Evolutionary conservation across 495 filamentous ascomycete species (phyloP).

Genomic region (Stereocaulon alpinum): DNA sequence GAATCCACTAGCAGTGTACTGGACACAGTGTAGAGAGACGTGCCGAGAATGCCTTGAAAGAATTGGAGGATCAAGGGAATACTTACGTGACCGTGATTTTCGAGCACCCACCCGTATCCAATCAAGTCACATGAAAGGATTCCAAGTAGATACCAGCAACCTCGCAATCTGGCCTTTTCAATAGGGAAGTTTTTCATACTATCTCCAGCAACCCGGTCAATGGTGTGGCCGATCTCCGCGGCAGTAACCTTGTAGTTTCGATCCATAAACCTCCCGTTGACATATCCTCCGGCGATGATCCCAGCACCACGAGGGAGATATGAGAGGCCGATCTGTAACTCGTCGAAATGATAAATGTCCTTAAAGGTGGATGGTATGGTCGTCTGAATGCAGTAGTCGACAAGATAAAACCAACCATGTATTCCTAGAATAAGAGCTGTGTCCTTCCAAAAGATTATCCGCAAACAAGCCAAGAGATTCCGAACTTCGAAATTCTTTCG

Average conservation of each 20-base stretch:
- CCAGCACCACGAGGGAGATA: no score
- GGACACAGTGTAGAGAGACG: slow-evolving; percentile 16
- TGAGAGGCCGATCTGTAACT: no score
- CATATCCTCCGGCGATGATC: slow-evolving; percentile 76
- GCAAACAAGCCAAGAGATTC: no score
- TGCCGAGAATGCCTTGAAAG: slow-evolving; percentile 22
- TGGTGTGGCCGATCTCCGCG: slow-evolving; percentile 14
- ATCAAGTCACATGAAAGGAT: slow-evolving; percentile 29
- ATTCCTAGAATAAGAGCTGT: no score
- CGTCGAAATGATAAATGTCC: no score
- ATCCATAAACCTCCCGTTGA: slow-evolving; percentile 70
- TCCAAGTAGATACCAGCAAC: slow-evolving; percentile 16
- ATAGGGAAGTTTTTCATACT: slow-evolving; percentile 53
- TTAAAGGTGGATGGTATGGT: no score
- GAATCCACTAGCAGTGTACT: slow-evolving; percentile 30
- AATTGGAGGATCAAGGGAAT: slow-evolving; percentile 47
- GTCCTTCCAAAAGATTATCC: no score
- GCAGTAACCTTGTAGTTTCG: slow-evolving; percentile 36
- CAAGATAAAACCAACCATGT: no score
- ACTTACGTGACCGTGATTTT: slow-evolving; percentile 34
- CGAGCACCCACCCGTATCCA: slow-evolving; percentile 49
- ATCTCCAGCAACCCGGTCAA: slow-evolving; percentile 40
- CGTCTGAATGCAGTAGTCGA: no score
- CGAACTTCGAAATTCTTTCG: no score
- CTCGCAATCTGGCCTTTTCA: slow-evolving; percentile 44